Conservation (phyloP, 768 basidiomycete genomes). For the Lentinula detonsa region DNA sequence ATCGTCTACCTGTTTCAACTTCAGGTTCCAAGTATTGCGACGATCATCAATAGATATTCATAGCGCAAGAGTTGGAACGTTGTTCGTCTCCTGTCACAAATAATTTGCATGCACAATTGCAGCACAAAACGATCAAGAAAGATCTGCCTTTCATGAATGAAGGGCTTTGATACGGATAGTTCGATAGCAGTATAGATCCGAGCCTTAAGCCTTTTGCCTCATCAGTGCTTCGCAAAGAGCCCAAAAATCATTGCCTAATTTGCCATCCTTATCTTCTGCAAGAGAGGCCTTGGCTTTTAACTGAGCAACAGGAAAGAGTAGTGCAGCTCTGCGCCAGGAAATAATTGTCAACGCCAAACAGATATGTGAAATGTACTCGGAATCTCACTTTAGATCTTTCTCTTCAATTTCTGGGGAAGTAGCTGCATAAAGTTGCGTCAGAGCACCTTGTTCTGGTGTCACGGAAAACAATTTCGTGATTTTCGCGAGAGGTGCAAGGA, state of each 20-base stretch:
- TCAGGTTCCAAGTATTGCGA: too few species aligned
- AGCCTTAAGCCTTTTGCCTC: neutral
- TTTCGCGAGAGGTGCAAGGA: neutral
- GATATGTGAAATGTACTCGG: too few species aligned
- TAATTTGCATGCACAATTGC: too few species aligned
- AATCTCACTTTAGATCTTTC: slow-evolving; percentile 1
- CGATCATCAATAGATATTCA: too few species aligned
- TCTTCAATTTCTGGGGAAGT: slow-evolving; percentile 14
- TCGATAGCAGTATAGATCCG: too few species aligned
- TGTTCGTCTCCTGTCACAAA: too few species aligned
- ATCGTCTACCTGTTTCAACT: too few species aligned
- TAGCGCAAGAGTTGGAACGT: too few species aligned
- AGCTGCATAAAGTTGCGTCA: slow-evolving; percentile 16
- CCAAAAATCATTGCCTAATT: slow-evolving; percentile 6
- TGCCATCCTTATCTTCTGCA: slow-evolving; percentile 4
- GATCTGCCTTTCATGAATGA: too few species aligned
- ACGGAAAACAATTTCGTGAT: neutral
- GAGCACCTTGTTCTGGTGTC: slow-evolving; percentile 9
- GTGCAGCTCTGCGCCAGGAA: slow-evolving; percentile 1
- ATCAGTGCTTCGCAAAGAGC: slow-evolving; percentile 5
- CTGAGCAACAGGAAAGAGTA: slow-evolving; percentile 3
- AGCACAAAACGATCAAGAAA: too few species aligned
- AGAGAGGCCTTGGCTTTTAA: neutral
- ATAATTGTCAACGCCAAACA: neutral
- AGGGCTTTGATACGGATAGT: too few species aligned